phyloP scores from a whole-genome alignment of 345 rosid genomes.

The Aquilaria yunnanensis region DNA sequence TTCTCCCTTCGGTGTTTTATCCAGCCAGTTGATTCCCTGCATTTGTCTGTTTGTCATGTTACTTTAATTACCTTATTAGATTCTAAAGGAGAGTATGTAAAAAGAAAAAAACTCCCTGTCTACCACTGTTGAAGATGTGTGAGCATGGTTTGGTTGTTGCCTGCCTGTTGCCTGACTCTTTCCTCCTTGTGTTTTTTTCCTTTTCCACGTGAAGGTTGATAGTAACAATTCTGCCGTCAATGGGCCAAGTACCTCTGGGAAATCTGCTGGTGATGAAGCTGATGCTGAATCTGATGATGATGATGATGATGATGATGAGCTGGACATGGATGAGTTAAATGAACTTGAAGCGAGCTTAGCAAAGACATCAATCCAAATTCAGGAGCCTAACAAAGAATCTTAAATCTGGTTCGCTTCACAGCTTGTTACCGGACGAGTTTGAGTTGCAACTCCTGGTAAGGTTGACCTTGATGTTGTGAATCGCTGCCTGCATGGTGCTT shows the following conservation, averaged over 20 bases:
- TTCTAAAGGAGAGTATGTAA: not conserved
- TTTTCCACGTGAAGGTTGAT: slow-evolving; percentile 3
- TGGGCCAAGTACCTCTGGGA: slow-evolving; percentile 8
- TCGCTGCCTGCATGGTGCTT: too few relatives aligned
- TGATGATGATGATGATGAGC: slow-evolving; percentile 13
- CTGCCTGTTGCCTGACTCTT: not conserved
- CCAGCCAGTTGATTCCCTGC: too few relatives aligned
- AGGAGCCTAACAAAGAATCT: slow-evolving; percentile 1
- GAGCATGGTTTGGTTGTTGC: not conserved
- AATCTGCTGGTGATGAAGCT: slow-evolving; percentile 8
- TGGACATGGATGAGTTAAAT: slow-evolving; percentile 21
- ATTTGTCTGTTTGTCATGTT: too few relatives aligned
- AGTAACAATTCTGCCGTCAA: slow-evolving; percentile 3
- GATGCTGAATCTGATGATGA: slow-evolving; percentile 6
- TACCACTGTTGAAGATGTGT: not conserved
- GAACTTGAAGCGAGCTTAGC: slow-evolving; percentile 30
- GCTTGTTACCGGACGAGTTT: too few relatives aligned
- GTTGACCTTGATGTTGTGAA: too few relatives aligned
- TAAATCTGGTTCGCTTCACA: not conserved
- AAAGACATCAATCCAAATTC: slow-evolving; percentile 21
- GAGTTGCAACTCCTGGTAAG: too few relatives aligned
- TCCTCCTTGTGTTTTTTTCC: not conserved
- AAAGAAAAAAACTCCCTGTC: not conserved
- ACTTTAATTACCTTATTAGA: too few relatives aligned
- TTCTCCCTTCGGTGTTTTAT: too few relatives aligned